A percentile compares a stretch with the other conserved stretches of the same genome.
Evolutionary conservation across 2,329 filamentous ascomycete species (phyloP).

Genomic region (Alternaria rosae): DNA sequence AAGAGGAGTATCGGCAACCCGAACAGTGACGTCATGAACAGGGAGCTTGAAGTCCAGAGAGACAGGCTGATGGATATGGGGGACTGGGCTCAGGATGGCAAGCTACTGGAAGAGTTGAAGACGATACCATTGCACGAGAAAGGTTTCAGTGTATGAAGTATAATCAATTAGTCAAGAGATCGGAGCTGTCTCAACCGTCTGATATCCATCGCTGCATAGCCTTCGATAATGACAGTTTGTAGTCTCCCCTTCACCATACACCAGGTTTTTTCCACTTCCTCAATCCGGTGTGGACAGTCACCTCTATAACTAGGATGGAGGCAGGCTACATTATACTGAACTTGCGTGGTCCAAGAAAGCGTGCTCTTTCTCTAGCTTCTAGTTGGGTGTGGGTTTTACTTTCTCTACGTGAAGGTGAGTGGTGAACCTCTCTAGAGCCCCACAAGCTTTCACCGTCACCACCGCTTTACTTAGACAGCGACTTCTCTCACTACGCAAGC

Average conservation of each 20-base stretch:
- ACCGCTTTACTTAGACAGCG: constrained; percentile 1
- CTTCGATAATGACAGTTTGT: no score
- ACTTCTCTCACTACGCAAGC: constrained; percentile 12
- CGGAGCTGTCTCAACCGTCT: no score
- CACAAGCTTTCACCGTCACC: constrained; percentile 13
- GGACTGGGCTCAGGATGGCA: constrained; percentile 25
- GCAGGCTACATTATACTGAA: background rate
- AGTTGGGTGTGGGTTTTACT: background rate
- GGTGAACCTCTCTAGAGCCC: background rate
- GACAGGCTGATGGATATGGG: constrained; percentile 42
- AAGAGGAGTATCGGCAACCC: constrained; percentile 31
- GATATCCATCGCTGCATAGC: no score
- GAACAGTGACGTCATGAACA: constrained; percentile 28
- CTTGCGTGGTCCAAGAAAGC: background rate
- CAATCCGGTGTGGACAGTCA: background rate
- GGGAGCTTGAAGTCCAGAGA: constrained; percentile 37
- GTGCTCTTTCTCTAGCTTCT: background rate
- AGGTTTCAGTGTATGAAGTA: constrained; percentile 8
- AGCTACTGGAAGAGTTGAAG: background rate
- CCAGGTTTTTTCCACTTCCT: background rate
- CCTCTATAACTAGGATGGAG: background rate
- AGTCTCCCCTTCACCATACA: background rate
- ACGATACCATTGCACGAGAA: constrained; percentile 1
- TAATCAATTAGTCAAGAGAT: no score
- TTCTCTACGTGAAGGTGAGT: constrained; percentile 14